These are phyloP conservation scores for Annulohypoxylon truncatum DNA, from an alignment of 2,329 filamentous ascomycete species.

Conservation along the genomic window DNA sequence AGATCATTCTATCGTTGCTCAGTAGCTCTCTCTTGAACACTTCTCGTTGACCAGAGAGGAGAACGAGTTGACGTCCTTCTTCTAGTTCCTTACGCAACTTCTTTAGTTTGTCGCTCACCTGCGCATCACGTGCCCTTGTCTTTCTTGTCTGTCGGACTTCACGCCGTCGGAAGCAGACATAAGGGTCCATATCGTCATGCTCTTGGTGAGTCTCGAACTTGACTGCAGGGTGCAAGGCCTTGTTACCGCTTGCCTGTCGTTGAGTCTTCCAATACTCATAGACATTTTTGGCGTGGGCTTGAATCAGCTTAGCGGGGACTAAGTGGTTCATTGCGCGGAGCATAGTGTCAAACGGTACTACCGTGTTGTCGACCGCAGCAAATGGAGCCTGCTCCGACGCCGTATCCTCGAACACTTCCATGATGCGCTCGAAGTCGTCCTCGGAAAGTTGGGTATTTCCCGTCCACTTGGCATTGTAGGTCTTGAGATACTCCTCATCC, in stretches of 20 bases:
- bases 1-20: slow-evolving; percentile 79
- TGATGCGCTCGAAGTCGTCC: slow-evolving; percentile 91
- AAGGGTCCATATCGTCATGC: slow-evolving; percentile 94
- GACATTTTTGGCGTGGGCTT: slow-evolving; percentile 75
- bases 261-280: slow-evolving; percentile 90
- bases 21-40: slow-evolving; percentile 81
- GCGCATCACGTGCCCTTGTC: slow-evolving; percentile 91
- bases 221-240: slow-evolving; percentile 78
- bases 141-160: slow-evolving; percentile 96
- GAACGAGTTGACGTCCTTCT: slow-evolving; percentile 83
- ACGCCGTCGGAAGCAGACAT: slow-evolving; percentile 95
- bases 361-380: slow-evolving; percentile 88
- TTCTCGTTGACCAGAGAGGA: slow-evolving; percentile 83
- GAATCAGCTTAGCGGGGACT: slow-evolving; percentile 60
- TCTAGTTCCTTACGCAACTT: slow-evolving; percentile 91
- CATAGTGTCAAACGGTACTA: slow-evolving; percentile 82
- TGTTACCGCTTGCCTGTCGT: slow-evolving; percentile 74
- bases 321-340: slow-evolving; percentile 72
- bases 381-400: slow-evolving; percentile 86
- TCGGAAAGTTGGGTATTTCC: slow-evolving; percentile 77
- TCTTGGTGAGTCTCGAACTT: slow-evolving; percentile 97
- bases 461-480: slow-evolving; percentile 82
- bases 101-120: slow-evolving; percentile 94
- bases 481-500: slow-evolving; percentile 85
- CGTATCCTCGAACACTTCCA: slow-evolving; percentile 94